These are phyloP conservation scores for Pythium guiyangense DNA, from an alignment of 352 stramenopile species.

Conservation along the genomic window DNA sequence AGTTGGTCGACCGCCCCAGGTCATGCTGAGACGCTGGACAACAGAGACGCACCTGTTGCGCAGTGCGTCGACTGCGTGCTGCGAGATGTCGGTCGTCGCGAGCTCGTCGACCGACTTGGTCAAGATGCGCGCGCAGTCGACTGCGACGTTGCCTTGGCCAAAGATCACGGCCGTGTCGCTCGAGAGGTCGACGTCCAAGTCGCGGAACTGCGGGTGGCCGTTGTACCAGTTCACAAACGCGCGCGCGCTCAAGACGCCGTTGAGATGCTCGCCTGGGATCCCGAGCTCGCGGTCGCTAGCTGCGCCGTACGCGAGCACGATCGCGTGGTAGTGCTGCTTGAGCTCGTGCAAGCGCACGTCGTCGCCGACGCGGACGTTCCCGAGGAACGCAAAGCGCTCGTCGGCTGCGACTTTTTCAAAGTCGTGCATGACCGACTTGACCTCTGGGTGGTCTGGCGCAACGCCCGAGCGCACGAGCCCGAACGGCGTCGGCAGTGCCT, in stretches of 20 bases:
- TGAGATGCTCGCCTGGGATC: slow-evolving; percentile 80
- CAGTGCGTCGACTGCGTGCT: slow-evolving; percentile 86
- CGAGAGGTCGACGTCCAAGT: slow-evolving; percentile 67
- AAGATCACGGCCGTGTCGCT: slow-evolving; percentile 91
- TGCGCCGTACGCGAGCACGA: slow-evolving; percentile 96
- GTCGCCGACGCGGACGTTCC: slow-evolving; percentile 85
- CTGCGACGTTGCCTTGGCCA: slow-evolving; percentile 96
- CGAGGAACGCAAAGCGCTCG: slow-evolving; percentile 84
- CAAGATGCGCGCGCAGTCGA: slow-evolving; percentile 96
- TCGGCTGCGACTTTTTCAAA: slow-evolving; percentile 90
- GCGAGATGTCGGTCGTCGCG: slow-evolving; percentile 90
- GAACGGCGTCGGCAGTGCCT: slow-evolving; percentile 93
- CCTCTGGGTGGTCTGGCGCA: slow-evolving; percentile 97
- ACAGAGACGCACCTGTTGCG: slow-evolving; percentile 27
- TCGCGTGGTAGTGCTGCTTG: slow-evolving; percentile 88
- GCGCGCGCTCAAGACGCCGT: slow-evolving; percentile 80
- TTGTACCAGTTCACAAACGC: slow-evolving; percentile 99
- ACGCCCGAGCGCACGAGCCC: slow-evolving; percentile 96
- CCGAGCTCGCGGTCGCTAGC: slow-evolving; percentile 85
- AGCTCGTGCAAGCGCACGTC: slow-evolving; percentile 90
- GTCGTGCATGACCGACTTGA: slow-evolving; percentile 97
- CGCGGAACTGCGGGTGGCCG: slow-evolving; percentile 92
- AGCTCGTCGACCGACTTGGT: slow-evolving; percentile 90
- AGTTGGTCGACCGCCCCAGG: not conserved
- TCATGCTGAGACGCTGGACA: too few species aligned